Evolutionary conservation across 108 stramenopile species (phyloP).

Genomic region (Fistulifera solaris): DNA sequence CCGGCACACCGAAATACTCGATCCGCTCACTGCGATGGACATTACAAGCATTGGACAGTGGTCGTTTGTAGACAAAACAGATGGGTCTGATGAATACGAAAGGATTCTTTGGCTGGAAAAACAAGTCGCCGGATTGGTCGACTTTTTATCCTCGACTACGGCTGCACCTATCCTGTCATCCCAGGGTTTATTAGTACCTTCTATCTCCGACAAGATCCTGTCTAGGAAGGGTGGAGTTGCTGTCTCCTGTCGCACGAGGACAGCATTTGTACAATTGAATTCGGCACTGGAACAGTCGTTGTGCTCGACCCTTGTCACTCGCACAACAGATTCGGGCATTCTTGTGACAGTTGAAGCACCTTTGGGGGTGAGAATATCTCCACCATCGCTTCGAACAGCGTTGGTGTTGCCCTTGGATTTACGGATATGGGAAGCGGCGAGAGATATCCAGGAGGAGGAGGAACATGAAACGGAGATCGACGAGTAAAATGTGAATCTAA

Average conservation of each 20-base stretch:
- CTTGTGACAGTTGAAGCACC: slow-evolving; percentile 10
- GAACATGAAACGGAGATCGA: no score
- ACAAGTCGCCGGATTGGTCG: background rate
- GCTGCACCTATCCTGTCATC: background rate
- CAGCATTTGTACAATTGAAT: slow-evolving; percentile 18
- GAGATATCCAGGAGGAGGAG: background rate
- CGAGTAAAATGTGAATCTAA: background rate
- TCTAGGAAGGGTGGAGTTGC: slow-evolving; percentile 26
- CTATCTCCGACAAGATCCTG: slow-evolving; percentile 1
- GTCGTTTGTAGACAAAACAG: background rate
- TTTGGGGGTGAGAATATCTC: background rate
- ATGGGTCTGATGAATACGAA: no score
- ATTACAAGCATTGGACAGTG: background rate
- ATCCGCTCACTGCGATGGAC: background rate
- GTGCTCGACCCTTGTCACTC: slow-evolving; percentile 1
- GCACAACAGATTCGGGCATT: slow-evolving; percentile 30
- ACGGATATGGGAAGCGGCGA: slow-evolving; percentile 30
- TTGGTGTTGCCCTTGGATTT: slow-evolving; percentile 37
- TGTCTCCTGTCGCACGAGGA: slow-evolving; percentile 17
- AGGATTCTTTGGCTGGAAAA: background rate
- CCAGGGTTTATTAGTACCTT: background rate
- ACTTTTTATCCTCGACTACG: background rate
- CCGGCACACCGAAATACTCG: background rate
- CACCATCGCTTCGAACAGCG: slow-evolving; percentile 13
- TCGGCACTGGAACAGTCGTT: slow-evolving; percentile 7